These are phyloP conservation scores for cucumber (Cucumis sativus) DNA, from an alignment of 306 rosid species.

Conservation along the genomic window DNA sequence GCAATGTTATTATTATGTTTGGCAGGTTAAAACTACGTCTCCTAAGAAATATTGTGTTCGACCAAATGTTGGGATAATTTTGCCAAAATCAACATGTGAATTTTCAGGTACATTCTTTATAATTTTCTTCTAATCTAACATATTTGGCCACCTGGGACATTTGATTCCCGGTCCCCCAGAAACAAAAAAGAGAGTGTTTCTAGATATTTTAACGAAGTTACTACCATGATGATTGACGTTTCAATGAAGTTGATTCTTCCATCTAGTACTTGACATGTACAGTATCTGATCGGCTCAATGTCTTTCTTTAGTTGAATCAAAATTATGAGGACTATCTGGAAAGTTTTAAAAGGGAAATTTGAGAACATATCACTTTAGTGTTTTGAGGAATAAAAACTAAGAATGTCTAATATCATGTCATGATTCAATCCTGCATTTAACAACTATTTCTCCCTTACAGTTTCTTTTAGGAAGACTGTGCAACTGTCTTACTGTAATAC, in stretches of 20 bases:
- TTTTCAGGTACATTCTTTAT: constrained; percentile 47
- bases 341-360: neutral
- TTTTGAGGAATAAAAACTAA: neutral
- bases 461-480: neutral
- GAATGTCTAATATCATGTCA: neutral
- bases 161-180: neutral
- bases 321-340: neutral
- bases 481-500: too few relatives aligned
- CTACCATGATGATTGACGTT: neutral
- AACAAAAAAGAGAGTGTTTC: neutral
- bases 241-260: neutral
- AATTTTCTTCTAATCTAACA: neutral
- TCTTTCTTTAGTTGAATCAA: neutral
- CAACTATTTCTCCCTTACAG: neutral
- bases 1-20: neutral
- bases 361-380: neutral
- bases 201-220: neutral
- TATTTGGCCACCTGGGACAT: neutral
- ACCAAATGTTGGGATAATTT: constrained; percentile 77
- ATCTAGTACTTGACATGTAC: neutral
- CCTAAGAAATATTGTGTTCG: constrained; percentile 84
- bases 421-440: neutral
- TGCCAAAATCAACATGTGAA: constrained; percentile 47
- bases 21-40: constrained; percentile 88
- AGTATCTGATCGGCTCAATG: neutral